Evolutionary conservation across 2,329 filamentous ascomycete genomes (phyloP).

Genomic region (Cladorrhinum sp.): DNA sequence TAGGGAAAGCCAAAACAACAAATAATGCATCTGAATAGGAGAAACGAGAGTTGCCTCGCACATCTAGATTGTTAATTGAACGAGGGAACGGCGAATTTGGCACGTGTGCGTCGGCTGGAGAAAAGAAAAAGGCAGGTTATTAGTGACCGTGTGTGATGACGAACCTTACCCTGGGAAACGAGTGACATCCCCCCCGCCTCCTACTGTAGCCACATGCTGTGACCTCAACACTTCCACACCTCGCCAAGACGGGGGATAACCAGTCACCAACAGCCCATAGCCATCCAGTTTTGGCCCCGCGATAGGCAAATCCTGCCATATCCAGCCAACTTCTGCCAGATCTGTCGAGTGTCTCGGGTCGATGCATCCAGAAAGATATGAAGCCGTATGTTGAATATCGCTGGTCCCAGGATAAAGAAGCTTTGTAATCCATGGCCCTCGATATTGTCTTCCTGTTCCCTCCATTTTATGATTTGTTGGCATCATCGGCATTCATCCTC

Average conservation of each 20-base stretch:
- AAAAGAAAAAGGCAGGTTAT: background rate
- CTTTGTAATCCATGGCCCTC: too few relatives aligned
- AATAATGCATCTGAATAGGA: too few relatives aligned
- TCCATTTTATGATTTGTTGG: too few relatives aligned
- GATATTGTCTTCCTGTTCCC: too few relatives aligned
- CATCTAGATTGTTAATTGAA: background rate
- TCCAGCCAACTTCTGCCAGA: background rate
- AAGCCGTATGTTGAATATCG: background rate
- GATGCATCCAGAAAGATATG: background rate
- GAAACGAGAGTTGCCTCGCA: background rate
- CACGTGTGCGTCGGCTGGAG: background rate
- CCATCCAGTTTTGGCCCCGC: background rate
- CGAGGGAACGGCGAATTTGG: background rate
- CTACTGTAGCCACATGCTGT: background rate
- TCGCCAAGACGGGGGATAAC: background rate
- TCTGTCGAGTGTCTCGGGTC: background rate
- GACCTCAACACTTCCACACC: background rate
- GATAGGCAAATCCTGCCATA: background rate
- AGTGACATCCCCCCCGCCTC: background rate
- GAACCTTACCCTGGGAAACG: background rate
- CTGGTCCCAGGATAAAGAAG: background rate
- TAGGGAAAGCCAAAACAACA: too few relatives aligned
- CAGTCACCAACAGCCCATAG: background rate
- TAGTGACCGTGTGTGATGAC: background rate
- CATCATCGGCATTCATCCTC: too few relatives aligned